Base-by-base conservation (phyloP, 768 basidiomycete genomes). In the Lactarius hatsudake region DNA sequence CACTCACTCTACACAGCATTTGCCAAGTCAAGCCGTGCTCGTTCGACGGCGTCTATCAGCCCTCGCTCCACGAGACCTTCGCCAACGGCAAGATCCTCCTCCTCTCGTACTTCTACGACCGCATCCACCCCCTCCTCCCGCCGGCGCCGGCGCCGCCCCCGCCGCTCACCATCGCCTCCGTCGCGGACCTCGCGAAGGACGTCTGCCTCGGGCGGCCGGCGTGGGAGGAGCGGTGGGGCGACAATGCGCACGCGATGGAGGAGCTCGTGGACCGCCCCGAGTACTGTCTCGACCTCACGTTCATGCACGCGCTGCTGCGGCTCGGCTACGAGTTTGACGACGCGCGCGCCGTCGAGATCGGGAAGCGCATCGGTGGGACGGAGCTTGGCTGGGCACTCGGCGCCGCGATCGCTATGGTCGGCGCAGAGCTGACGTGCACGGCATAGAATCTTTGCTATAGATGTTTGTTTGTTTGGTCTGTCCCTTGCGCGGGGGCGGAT, bases 21-120 rank as follows among this genome's bases (percentile, higher is more conserved):
- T 99, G 96, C 76, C 87, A 92, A 72, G 81, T 90, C 68, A 92
- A 95, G 73, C 97, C 97, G 0, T 99, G 97, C 76, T 93, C 96
- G 5, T 99, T 99, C 80, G 88, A 93, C 73, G 97, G 97, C 15
- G 94, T 97, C 30, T 98, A 98, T 79, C 97, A 99, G 76, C 97
- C 97, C 2, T 90, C 91, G 17, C 81, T 98, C 30, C 80, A 91
- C 65, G 91, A 96, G 69, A 88, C 93, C 12, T 98, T 98, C 85
- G 86, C 90, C 1, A 78, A 81, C 12, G 96, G 96, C 66, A 88
- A 88, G 73, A 83, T 96, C 69, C 85, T 96, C 32, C 86, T 96
- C n/a, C 83, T 99, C 2, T 97, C 95, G 28, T 99, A 98, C 83
- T 99, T 98, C 80, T 97, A 94, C 79, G 97, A 98, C 81, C 91